Evolutionary conservation across 179 eudicot species (phyloP), one percentile per base, ranked within the genome.

Genomic region (Pouteria campechiana): DNA sequence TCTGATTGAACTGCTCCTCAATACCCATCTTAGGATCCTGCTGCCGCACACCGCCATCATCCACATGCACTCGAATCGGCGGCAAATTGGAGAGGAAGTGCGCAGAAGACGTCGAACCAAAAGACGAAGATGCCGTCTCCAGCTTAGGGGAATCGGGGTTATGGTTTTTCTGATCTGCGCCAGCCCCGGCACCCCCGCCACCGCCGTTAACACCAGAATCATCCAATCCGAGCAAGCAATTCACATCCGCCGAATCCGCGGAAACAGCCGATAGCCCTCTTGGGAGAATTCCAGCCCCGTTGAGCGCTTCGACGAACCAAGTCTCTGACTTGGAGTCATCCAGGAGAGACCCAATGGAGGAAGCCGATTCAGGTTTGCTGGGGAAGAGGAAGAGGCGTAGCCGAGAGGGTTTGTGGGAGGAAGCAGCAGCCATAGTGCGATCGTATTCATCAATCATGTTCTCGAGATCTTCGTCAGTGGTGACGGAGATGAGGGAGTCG

Each of bases 361-460:
- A 22, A 0, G 59, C 46, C 12, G 74, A 60, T 5, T 71, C 78
- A 1, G 67, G 63, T 37, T 60, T 66, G 4, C 37, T 3, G 7
- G 72, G 75, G 11, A 80, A 80, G 15, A 78, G 50, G 25, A 83
- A 86, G 9, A 86, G 30, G 1, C 93, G 64, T 24, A 86, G 58
- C 27, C 93, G 50, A 3, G 68, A 46, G 2, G 57, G 7, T 11
- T 35, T 11, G 25, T 34, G 30, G 10, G 48, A 16, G 12, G 17
- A 14, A 23, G 22, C 6, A 23, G 10, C 3, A 28, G 14, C 17
- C 17, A 25, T 14, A 14, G 43, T 25, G 2, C 92, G 75, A 37
- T 84, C 95, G 51, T 74, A 75, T 54, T 84, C 92, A 3, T 85
- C 84, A 19, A 85, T 52, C 95, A 85, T 81, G 48, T 85, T 81